Conservation (phyloP, 2,329 filamentous ascomycete species). For the Colletotrichum incanum region DNA sequence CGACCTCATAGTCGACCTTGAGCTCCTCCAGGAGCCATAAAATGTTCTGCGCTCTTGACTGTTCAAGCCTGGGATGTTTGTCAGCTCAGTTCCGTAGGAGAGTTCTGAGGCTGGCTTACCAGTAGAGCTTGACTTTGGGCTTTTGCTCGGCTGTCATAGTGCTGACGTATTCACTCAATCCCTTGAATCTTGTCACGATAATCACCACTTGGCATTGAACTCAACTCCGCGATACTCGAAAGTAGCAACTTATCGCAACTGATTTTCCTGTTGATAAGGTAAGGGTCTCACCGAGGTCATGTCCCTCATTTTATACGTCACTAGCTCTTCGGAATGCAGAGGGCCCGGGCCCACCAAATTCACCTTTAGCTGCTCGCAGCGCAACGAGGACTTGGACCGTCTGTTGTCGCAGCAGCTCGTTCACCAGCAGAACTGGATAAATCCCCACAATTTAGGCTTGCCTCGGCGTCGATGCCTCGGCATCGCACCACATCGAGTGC, state of each 20-base stretch:
- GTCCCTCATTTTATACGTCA: constrained; percentile 39
- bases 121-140: constrained; percentile 75
- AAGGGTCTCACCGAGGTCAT: neutral
- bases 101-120: constrained; percentile 59
- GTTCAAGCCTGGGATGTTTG: constrained; percentile 77
- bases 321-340: constrained; percentile 33
- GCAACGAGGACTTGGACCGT: constrained; percentile 27
- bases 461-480: constrained; percentile 25
- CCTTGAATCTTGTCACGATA: neutral
- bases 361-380: constrained; percentile 23
- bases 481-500: constrained; percentile 6
- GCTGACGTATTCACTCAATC: neutral
- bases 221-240: neutral
- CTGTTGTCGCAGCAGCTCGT: constrained; percentile 16
- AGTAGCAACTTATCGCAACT: neutral
- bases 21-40: constrained; percentile 91
- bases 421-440: constrained; percentile 5
- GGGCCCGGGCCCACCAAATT: constrained; percentile 36
- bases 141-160: constrained; percentile 47
- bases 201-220: neutral
- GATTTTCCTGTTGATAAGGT: neutral
- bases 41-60: constrained; percentile 86
- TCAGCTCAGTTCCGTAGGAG: neutral
- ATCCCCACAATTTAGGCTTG: constrained; percentile 36
- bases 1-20: constrained; percentile 82